A percentile compares a stretch with the other conserved stretches of the same genome.
Evolutionary conservation across 1,284 basidiomycete genomes (phyloP).

Genomic region (Heterobasidion annosum): DNA sequence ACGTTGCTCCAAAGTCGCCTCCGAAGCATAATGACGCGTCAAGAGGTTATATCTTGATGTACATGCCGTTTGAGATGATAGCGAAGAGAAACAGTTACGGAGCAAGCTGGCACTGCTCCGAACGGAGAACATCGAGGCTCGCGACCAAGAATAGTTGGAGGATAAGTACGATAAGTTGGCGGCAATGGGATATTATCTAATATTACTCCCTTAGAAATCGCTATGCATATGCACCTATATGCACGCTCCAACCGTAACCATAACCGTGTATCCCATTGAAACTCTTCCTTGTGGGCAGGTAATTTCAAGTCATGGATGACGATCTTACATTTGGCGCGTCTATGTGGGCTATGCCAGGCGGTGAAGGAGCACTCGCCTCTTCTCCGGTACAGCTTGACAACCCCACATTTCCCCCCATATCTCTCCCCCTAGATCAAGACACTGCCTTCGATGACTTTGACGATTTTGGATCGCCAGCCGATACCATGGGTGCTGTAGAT

Average conservation of each 20-base stretch:
- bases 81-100: constrained; percentile 3
- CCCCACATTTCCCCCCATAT: constrained; percentile 15
- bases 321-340: constrained; percentile 54
- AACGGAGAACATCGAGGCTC: constrained; percentile 10
- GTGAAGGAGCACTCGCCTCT: constrained; percentile 18
- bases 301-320: constrained; percentile 43
- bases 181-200: no score
- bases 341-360: constrained; percentile 50
- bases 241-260: no score
- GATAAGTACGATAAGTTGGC: no score
- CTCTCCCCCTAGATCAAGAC: constrained; percentile 23
- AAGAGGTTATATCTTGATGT: neutral
- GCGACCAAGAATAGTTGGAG: neutral
- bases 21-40: constrained; percentile 18
- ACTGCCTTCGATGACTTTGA: constrained; percentile 58
- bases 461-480: constrained; percentile 54
- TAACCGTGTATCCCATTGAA: no score
- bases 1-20: constrained; percentile 15
- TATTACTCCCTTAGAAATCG: no score
- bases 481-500: constrained; percentile 26
- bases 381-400: constrained; percentile 7
- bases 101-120: constrained; percentile 9
- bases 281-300: no score
- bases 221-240: no score
- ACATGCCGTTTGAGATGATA: neutral